Base-by-base conservation (phyloP, 2,329 filamentous ascomycete species). In the Colletotrichum kahawae region DNA sequence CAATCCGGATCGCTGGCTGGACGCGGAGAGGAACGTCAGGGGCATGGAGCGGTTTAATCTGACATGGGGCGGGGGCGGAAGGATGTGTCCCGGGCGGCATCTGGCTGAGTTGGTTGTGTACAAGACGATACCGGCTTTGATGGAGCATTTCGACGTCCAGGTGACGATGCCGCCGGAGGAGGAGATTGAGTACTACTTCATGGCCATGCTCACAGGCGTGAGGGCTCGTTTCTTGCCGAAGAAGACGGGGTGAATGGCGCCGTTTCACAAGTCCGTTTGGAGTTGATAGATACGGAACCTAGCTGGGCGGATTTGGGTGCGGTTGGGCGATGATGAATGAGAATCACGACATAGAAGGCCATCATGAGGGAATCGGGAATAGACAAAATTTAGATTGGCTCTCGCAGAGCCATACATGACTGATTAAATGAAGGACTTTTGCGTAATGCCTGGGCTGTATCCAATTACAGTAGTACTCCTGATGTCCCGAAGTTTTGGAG, bases 191-290 rank as follows among this genome's bases (percentile, higher is more conserved):
- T 86, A 86, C 10, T 90, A 90, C 70, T 91, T 90, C 70, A 80
- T 91, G 80, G 88, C 87, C 1, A 89, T 90, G 85, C 75, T 89
- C 77, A 88, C 86, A 0, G 88, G 88, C 0, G 85, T 87, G 4
- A 86, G 81, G 76, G 87, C 79, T 1, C 80, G 82, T 1, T 90
- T 90, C 43, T 29, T 80, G 10, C 73, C 77, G 3, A 71, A 67
- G 38, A 59, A 60, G 51, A 36, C n/a, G 9, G 38, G 10, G 10
- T 48, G 6, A 48, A 48, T 48, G 43, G 10, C 10, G 43, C 4
- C 5, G 21, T 12, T 0, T 4, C 10, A 48, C 5, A 18, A 27
- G 54, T 9, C 12, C 14, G 27, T 2, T 33, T 29, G 7, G 13
- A 0, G 14, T 33, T 1, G 18, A 60, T 3, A 24, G 14, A 18